Evolutionary conservation across 352 stramenopile genomes (phyloP), one percentile per base, ranked within the genome.

Genomic region (Phytopythium vexans): DNA sequence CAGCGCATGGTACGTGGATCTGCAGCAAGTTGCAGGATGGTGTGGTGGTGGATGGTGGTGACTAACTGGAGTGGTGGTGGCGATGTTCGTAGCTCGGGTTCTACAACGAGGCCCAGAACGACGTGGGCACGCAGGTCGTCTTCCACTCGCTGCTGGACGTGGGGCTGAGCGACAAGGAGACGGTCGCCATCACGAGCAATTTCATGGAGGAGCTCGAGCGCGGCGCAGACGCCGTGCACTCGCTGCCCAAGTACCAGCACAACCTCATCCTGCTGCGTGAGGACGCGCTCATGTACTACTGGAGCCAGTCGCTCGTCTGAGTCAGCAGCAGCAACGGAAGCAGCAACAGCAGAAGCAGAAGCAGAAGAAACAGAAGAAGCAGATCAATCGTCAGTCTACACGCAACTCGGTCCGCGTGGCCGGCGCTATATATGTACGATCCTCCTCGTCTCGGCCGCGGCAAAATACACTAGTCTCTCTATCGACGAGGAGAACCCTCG

Each of bases 251-350:
- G 72, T 89, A 91, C 56, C 74, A 92, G 56, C 74, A 91, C 72
- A 91, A 89, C 54, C 65, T 94, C 56, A 74, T 90, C 42, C 81
- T 90, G 70, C 60, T 94, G 46, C 83, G 82, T 12, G 83, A 94
- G 53, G 79, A 94, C 55, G 83, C 83, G 16, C 67, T 94, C 52
- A 92, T 94, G 83, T 91, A 83, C 52, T 92, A 89, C 56, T 94
- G 83, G 83, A 94, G 81, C 62, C 81, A 91, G 68, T 91, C 77
- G 44, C 64, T 91, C 35, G 68, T 77, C 59, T 77, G 52, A 77
- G 40, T 37, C 21, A n/a, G 37, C 21, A 27, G 21, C 21, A 27
- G 21, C 21, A 27, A 27, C 21, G 21, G 21, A 1, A 27, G 21
- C 21, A 27, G 21, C 21, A 27, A 37, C 35, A 55, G 15, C 47